These are phyloP conservation scores for Pseudomassariella vexata DNA, from an alignment of 2,329 filamentous ascomycete species.

Conservation along the genomic window DNA sequence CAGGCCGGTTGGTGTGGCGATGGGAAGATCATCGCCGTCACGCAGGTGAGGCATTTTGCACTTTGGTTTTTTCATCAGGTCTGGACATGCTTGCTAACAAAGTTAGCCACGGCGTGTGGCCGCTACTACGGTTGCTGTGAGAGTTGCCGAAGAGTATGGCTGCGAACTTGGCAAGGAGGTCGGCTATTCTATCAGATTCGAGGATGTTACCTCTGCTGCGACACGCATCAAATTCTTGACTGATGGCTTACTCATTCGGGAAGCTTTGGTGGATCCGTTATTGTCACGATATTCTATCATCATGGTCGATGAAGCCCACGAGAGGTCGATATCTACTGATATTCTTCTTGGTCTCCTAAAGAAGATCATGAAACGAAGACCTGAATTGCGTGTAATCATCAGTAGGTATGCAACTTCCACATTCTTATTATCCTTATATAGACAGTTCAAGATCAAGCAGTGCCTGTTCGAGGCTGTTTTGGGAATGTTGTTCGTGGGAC, in stretches of 20 bases:
- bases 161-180: conserved; percentile 85
- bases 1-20: conserved; percentile 82
- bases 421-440: too few species aligned
- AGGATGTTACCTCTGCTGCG: conserved; percentile 79
- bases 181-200: conserved; percentile 87
- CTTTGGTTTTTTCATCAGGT: not conserved
- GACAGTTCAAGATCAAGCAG: too few species aligned
- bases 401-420: too few species aligned
- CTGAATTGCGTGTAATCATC: conserved; percentile 80
- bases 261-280: conserved; percentile 88
- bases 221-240: conserved; percentile 95
- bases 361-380: conserved; percentile 75
- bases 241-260: conserved; percentile 83
- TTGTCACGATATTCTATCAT: conserved; percentile 89
- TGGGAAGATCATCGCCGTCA: conserved; percentile 79
- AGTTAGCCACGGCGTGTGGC: conserved; percentile 78
- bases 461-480: too few species aligned
- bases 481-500: too few species aligned
- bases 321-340: conserved; percentile 88
- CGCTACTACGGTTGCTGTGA: conserved; percentile 79
- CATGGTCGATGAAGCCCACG: conserved; percentile 97
- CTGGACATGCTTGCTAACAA: conserved; percentile 4
- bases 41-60: conserved; percentile 60
- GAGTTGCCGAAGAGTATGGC: conserved; percentile 84
- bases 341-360: conserved; percentile 84